These are phyloP conservation scores for Aegilops speltoides DNA, from an alignment of 176 grass and related monocot genomes.

Conservation along the genomic window DNA sequence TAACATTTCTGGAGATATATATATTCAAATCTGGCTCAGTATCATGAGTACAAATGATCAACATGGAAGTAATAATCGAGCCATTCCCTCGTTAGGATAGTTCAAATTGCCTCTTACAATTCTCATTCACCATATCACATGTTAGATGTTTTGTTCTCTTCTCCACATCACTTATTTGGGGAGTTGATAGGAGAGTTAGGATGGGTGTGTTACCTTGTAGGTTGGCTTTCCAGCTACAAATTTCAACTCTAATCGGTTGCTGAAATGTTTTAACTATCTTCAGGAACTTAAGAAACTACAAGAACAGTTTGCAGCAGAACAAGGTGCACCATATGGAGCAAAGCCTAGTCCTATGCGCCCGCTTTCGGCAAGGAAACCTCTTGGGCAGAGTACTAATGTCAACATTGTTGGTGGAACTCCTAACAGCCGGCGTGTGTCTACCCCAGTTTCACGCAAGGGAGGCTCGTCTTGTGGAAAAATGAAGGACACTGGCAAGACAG, in stretches of 20 bases:
- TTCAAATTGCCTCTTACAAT: not conserved
- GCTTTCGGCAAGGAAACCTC: conserved; percentile 59
- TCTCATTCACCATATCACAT: not conserved
- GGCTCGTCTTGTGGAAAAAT: conserved; percentile 54
- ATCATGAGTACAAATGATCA: not conserved
- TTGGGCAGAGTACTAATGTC: conserved; percentile 75
- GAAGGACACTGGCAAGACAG: conserved; percentile 41
- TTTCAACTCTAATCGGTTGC: not conserved
- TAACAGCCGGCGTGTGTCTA: conserved; percentile 37
- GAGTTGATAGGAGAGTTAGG: not conserved
- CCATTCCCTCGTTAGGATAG: not conserved
- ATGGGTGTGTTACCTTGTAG: not conserved
- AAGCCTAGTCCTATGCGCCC: conserved; percentile 81
- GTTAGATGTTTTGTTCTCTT: not conserved
- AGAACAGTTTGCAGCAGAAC: conserved; percentile 73
- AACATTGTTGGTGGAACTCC: conserved; percentile 67
- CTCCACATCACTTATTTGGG: not conserved
- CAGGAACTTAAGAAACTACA: conserved; percentile 89
- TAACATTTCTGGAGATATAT: not conserved
- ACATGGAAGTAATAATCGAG: not conserved
- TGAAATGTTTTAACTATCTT: conserved; percentile 21
- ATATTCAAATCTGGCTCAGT: not conserved
- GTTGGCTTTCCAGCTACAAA: not conserved
- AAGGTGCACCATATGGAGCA: conserved; percentile 50
- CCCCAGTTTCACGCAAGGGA: conserved; percentile 54